A percentile compares a stretch with the other conserved stretches of the same genome.
phyloP scores from a whole-genome alignment of 495 filamentous ascomycete genomes.

The Lophiotrema nucula region DNA sequence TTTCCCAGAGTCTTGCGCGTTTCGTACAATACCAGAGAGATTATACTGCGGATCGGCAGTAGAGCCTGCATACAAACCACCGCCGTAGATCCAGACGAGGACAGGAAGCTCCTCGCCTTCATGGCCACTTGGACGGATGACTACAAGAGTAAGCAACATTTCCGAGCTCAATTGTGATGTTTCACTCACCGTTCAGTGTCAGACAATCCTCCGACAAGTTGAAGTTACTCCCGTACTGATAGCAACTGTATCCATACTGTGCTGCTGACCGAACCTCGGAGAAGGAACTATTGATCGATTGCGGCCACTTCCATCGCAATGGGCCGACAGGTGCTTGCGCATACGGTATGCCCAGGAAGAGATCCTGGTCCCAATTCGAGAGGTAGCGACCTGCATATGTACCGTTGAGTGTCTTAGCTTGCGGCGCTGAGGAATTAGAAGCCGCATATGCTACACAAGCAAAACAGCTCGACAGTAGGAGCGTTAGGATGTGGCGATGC shows the following conservation, averaged over 20 bases:
- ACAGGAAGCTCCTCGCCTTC: slow-evolving; percentile 29
- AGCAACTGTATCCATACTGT: slow-evolving; percentile 53
- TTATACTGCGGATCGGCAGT: slow-evolving; percentile 49
- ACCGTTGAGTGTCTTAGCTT: slow-evolving; percentile 40
- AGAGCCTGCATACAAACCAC: slow-evolving; percentile 46
- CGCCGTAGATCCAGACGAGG: slow-evolving; percentile 46
- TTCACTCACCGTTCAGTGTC: slow-evolving; percentile 33
- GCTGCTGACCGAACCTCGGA: slow-evolving; percentile 44
- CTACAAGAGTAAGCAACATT: slow-evolving; percentile 1
- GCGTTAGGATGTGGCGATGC: no score
- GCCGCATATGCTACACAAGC: background rate
- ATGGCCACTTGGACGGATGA: slow-evolving; percentile 35
- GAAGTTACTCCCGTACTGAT: slow-evolving; percentile 45
- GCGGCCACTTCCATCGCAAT: slow-evolving; percentile 48
- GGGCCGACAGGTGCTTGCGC: slow-evolving; percentile 50
- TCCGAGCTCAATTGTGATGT: no score
- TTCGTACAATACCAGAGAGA: slow-evolving; percentile 48
- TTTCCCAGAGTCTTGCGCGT: slow-evolving; percentile 33
- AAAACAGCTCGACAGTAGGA: no score
- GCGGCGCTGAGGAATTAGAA: slow-evolving; percentile 4
- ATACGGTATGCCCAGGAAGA: slow-evolving; percentile 59
- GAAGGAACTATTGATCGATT: slow-evolving; percentile 49
- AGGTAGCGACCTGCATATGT: slow-evolving; percentile 47
- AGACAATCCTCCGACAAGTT: slow-evolving; percentile 47
- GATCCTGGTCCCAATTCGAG: slow-evolving; percentile 48